Conservation (phyloP, 2,329 filamentous ascomycete species). For the Fusarium sp. region DNA sequence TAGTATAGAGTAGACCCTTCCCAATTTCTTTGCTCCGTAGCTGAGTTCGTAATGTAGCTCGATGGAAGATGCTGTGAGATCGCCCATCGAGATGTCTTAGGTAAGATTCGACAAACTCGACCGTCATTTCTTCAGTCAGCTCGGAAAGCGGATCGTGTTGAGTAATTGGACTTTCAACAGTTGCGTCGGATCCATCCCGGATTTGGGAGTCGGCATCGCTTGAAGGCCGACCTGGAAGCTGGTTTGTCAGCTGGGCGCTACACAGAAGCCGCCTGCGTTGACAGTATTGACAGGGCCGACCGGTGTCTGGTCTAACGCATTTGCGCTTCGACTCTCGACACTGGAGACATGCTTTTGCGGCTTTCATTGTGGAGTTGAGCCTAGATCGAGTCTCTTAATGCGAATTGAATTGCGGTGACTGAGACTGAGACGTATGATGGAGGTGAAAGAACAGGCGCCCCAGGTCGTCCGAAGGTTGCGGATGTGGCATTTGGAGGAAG, state of each 20-base stretch:
- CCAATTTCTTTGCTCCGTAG: background rate
- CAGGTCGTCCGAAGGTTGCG: background rate
- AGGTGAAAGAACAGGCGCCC: background rate
- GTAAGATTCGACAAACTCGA: conserved; percentile 11
- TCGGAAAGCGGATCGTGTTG: rapidly evolving
- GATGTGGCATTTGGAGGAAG: too few species aligned
- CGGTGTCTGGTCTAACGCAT: background rate
- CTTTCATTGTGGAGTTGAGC: conserved; percentile 2
- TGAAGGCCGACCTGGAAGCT: background rate
- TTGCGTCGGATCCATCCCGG: background rate
- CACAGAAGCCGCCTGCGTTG: background rate
- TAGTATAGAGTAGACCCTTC: background rate
- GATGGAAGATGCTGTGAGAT: conserved; percentile 17
- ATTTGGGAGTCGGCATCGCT: background rate
- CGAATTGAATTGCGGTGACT: background rate
- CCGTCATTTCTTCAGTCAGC: background rate
- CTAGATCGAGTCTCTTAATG: background rate
- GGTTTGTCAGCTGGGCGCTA: background rate
- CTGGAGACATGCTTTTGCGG: conserved; percentile 7
- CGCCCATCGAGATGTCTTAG: background rate
- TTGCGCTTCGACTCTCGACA: conserved; percentile 13
- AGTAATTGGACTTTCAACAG: background rate
- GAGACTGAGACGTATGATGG: background rate
- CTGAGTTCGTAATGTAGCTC: background rate
- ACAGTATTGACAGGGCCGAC: background rate